Evolutionary conservation across 495 filamentous ascomycete species (phyloP), one percentile per base, ranked within the genome.

Genomic region (Trichoderma parareesei): DNA sequence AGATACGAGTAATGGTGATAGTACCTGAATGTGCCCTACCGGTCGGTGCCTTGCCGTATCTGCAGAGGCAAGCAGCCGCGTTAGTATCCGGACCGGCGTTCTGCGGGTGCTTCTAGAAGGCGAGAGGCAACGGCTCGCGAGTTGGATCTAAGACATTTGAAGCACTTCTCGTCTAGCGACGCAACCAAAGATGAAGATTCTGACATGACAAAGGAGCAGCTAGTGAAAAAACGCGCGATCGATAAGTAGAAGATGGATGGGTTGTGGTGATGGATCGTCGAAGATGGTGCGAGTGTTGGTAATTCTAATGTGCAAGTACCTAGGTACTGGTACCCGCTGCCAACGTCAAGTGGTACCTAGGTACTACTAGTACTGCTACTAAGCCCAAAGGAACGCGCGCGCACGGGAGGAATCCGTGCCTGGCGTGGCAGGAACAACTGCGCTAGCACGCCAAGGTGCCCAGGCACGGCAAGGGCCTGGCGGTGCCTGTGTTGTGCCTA

Each of bases 71-170:
- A 0, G 27, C 27, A 27, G 27, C 27, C 27, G 27, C 27, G 27
- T 41, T 41, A 41, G 11, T 41, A 41, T 41, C 40, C 8, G 46
- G 46, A 43, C 41, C 18, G 20, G 27, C 27, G 48, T 57, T 57
- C 53, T 57, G 53, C 27, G 53, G 44, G 20, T 35, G 53, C 53
- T 57, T 57, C 53, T 37, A 37, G 53, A 57, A 57, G 20, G 53
- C 20, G 20, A 16, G 20, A 16, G 33, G 20, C 27, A 37, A 27
- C 53, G 14, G 33, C 37, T 37, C 11, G 20, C 20, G 27, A 9
- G 53, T 10, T 38, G 53, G 20, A 9, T 57, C 53, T 38, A 27
- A 57, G 53, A 57, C 53, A 57, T 20, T 10, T 4, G 27, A 13
- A 13, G 53, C 53, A 27, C 37, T 20, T 57, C 53, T 57, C 53